phyloP scores from a whole-genome alignment of 2,329 filamentous ascomycete genomes.

The Trichoderma atroviride region DNA sequence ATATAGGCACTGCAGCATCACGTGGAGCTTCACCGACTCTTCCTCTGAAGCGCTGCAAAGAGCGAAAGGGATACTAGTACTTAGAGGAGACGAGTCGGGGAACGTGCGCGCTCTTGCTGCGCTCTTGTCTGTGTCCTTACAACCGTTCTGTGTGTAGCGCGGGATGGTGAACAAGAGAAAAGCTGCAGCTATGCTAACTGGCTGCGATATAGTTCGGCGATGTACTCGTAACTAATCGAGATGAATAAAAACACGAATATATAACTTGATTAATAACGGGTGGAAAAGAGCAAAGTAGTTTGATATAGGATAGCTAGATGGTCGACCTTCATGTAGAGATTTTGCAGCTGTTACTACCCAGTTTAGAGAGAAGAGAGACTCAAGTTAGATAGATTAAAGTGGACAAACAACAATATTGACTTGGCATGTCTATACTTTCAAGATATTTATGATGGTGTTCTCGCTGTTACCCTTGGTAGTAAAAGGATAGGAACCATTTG shows the following conservation, averaged over 20 bases:
- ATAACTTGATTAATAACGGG: neutral
- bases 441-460: neutral
- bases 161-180: neutral
- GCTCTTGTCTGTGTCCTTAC: neutral
- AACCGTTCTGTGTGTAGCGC: neutral
- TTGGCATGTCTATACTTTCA: neutral
- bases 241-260: neutral
- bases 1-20: conserved; percentile 5
- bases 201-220: too few species aligned
- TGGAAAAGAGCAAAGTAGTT: neutral
- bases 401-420: neutral
- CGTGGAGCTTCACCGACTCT: conserved; percentile 16
- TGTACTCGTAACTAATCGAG: neutral
- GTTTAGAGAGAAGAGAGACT: neutral
- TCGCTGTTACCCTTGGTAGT: neutral
- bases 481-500: neutral
- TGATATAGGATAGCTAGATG: neutral
- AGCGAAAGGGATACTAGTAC: neutral
- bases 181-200: neutral
- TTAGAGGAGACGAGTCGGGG: neutral
- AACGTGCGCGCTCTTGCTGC: neutral
- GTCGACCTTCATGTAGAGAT: neutral
- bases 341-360: neutral
- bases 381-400: neutral
- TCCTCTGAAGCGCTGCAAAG: neutral